These are phyloP conservation scores for Sphaerulina musiva DNA, from an alignment of 2,329 filamentous ascomycete genomes.

Conservation along the genomic window DNA sequence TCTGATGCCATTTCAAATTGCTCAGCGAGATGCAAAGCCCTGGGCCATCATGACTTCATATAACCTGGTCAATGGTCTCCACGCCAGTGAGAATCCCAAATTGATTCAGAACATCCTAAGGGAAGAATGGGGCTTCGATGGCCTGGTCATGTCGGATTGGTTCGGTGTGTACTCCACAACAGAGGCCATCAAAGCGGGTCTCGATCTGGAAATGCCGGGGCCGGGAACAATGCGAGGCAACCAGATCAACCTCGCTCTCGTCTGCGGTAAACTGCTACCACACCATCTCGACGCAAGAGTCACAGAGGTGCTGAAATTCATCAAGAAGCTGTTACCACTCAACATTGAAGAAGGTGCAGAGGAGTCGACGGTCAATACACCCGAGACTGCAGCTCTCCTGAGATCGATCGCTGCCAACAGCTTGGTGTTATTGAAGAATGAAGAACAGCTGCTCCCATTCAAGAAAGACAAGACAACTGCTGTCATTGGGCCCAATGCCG, in stretches of 20 bases:
- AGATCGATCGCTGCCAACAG: slow-evolving; percentile 26
- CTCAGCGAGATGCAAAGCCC: slow-evolving; percentile 61
- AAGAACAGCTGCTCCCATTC: slow-evolving; percentile 56
- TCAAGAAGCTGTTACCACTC: slow-evolving; percentile 38
- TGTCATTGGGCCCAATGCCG: slow-evolving; percentile 69
- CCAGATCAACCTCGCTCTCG: slow-evolving; percentile 28
- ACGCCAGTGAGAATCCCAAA: slow-evolving; percentile 59
- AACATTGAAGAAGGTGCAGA: slow-evolving; percentile 27
- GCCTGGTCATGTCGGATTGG: slow-evolving; percentile 65
- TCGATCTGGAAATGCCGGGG: slow-evolving; percentile 83
- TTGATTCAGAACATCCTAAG: slow-evolving; percentile 62
- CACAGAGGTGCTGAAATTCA: slow-evolving; percentile 54
- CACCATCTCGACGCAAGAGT: slow-evolving; percentile 51
- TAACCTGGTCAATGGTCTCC: slow-evolving; percentile 66
- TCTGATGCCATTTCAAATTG: slow-evolving; percentile 68
- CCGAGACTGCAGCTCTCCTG: slow-evolving; percentile 30
- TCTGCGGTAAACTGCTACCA: slow-evolving; percentile 25
- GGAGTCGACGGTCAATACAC: slow-evolving; percentile 29
- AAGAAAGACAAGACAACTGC: slow-evolving; percentile 62
- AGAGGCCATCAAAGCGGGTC: slow-evolving; percentile 61
- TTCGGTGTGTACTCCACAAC: slow-evolving; percentile 65
- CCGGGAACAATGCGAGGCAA: slow-evolving; percentile 51
- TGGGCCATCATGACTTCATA: slow-evolving; percentile 69
- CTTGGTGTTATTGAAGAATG: slow-evolving; percentile 55
- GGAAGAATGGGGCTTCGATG: slow-evolving; percentile 60